These are phyloP conservation scores for Colletotrichum sp. DNA, from an alignment of 2,329 filamentous ascomycete genomes.

Conservation along the genomic window DNA sequence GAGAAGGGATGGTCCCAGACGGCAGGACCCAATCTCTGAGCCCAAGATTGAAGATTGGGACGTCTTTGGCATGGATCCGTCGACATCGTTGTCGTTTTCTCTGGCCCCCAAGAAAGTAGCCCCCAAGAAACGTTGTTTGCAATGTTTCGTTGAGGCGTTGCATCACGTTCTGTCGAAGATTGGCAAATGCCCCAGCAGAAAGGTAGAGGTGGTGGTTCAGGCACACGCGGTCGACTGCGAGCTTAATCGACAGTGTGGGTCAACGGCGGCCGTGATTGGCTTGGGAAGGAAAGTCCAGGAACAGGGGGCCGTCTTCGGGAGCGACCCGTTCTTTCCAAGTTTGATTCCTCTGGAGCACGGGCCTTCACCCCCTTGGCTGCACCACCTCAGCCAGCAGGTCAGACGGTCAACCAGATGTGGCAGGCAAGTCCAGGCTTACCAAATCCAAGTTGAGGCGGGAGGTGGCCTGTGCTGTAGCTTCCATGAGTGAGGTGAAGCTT, in stretches of 20 bases:
- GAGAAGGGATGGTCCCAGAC: constrained; percentile 1
- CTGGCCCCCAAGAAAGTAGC: not conserved
- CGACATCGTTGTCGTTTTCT: not conserved
- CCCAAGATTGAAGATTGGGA: not conserved
- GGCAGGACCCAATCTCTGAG: not conserved
- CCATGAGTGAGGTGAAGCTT: not conserved
- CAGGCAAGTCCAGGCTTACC: not conserved
- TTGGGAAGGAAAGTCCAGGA: not conserved
- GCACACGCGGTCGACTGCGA: constrained; percentile 16
- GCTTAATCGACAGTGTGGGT: constrained; percentile 12
- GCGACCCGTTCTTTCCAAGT: constrained; percentile 18
- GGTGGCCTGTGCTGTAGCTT: not conserved
- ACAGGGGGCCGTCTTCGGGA: constrained; percentile 10
- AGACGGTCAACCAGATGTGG: not conserved
- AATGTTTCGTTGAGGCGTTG: not conserved
- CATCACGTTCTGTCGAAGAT: not conserved
- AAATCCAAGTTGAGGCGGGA: not conserved
- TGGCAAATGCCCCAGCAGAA: not conserved
- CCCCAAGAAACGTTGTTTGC: not conserved
- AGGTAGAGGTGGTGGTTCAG: not conserved
- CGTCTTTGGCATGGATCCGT: not conserved
- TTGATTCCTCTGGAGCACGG: constrained; percentile 2
- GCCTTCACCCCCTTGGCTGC: not conserved
- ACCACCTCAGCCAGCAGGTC: not conserved
- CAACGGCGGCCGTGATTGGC: constrained; percentile 9